These are phyloP conservation scores for Saccharata proteae DNA, from an alignment of 2,329 filamentous ascomycete species.

Conservation along the genomic window DNA sequence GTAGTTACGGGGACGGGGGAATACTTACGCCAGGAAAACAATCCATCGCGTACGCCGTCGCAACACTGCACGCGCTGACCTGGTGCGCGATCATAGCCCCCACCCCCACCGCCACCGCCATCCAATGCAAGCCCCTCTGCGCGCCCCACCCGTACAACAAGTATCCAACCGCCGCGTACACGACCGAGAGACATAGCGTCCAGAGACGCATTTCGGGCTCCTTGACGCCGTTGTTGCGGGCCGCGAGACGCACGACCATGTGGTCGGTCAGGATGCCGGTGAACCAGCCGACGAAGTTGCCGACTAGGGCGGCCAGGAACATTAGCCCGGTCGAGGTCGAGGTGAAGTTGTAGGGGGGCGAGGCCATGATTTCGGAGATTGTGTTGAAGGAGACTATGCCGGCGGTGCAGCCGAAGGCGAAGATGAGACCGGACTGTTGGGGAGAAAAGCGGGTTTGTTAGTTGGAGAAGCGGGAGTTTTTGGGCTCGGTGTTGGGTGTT, in stretches of 20 bases:
- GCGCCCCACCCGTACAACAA: conserved; percentile 29
- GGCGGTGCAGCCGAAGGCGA: conserved; percentile 30
- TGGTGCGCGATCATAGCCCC: conserved; percentile 30
- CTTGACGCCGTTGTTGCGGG: conserved; percentile 23
- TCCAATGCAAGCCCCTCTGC: conserved; percentile 21
- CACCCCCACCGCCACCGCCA: conserved; percentile 23
- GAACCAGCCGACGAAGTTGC: conserved; percentile 11
- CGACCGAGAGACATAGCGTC: conserved; percentile 19
- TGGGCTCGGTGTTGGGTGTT: not conserved
- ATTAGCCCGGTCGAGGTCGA: conserved; percentile 19
- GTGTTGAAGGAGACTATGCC: conserved; percentile 30
- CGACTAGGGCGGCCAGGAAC: conserved; percentile 14
- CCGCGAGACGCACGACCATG: conserved; percentile 18
- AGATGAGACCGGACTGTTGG: conserved; percentile 21
- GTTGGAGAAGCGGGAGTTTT: not conserved
- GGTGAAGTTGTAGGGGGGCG: conserved; percentile 24
- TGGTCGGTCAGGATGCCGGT: conserved; percentile 11
- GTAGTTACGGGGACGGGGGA: not conserved
- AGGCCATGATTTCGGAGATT: conserved; percentile 25
- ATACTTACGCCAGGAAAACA: conserved; percentile 20
- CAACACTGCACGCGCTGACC: conserved; percentile 26
- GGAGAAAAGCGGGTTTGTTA: not conserved
- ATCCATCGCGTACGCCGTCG: conserved; percentile 31
- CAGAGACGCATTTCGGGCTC: conserved; percentile 35
- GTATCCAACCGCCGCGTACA: conserved; percentile 24